phyloP scores from a whole-genome alignment of 1,284 basidiomycete genomes.

The Microbotryum saponariae region DNA sequence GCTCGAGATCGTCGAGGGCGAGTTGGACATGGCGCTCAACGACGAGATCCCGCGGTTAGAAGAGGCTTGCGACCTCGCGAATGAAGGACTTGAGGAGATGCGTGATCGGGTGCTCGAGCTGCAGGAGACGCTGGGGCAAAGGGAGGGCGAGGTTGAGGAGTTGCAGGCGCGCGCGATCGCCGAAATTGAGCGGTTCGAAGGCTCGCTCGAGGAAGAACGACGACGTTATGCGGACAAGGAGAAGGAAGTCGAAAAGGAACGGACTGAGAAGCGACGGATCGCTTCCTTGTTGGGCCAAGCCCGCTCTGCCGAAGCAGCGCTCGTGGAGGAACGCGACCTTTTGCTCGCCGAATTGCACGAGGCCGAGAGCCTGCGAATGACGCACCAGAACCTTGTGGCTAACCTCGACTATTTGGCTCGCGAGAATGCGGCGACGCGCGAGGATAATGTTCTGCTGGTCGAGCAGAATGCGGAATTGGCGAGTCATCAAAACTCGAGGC shows the following conservation, averaged over 20 bases:
- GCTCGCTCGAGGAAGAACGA: neutral
- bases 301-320: too few species aligned
- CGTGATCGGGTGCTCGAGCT: constrained; percentile 1
- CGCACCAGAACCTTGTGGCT: too few species aligned
- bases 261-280: neutral
- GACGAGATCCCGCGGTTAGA: constrained; percentile 2
- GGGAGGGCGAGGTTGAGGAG: neutral
- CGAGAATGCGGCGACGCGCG: too few species aligned
- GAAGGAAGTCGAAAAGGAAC: neutral
- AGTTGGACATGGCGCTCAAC: constrained; percentile 1
- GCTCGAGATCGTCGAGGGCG: constrained; percentile 1
- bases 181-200: constrained; percentile 1
- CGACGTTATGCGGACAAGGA: neutral
- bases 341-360: too few species aligned
- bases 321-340: too few species aligned
- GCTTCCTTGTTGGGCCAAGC: neutral
- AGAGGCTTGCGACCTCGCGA: neutral
- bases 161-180: neutral
- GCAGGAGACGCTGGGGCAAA: neutral
- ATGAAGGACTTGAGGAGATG: neutral
- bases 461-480: too few species aligned
- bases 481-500: too few species aligned
- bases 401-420: too few species aligned
- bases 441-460: too few species aligned
- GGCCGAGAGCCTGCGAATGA: too few species aligned